phyloP scores from a whole-genome alignment of 164 flowering plant species.

The Macadamia integrifolia region DNA sequence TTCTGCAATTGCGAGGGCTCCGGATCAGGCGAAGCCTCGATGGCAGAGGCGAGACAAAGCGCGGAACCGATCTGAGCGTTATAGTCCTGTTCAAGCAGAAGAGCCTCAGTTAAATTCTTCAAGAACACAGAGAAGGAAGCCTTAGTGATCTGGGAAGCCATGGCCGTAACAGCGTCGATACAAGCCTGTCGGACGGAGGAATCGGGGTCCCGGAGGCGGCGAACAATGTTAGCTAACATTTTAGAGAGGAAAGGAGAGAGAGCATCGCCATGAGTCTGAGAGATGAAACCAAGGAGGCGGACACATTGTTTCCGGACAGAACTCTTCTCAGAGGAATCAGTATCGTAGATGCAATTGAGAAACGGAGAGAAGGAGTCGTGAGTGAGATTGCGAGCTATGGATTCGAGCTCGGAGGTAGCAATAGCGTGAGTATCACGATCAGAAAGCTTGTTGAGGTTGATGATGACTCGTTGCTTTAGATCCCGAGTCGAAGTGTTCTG shows the following conservation, averaged over 20 bases:
- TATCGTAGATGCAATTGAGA: constrained; percentile 61
- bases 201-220: constrained; percentile 74
- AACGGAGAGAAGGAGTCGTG: constrained; percentile 46
- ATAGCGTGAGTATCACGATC: constrained; percentile 73
- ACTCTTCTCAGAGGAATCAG: constrained; percentile 62
- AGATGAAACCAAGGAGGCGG: constrained; percentile 45
- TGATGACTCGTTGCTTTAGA: constrained; percentile 55
- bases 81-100: constrained; percentile 65
- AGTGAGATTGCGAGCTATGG: constrained; percentile 46
- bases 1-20: constrained; percentile 45
- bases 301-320: constrained; percentile 68
- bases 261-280: constrained; percentile 41
- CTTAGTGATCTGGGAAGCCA: constrained; percentile 40
- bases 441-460: constrained; percentile 65
- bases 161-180: constrained; percentile 34
- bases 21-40: constrained; percentile 55
- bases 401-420: constrained; percentile 71
- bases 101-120: constrained; percentile 60
- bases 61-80: constrained; percentile 72
- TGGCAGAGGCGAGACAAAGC: constrained; percentile 63
- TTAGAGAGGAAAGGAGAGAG: constrained; percentile 59
- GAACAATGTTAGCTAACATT: constrained; percentile 45
- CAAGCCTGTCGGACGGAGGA: constrained; percentile 66
- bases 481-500: constrained; percentile 31
- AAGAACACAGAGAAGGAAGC: constrained; percentile 42